phyloP scores from a whole-genome alignment of 2,329 filamentous ascomycete species.

The Knufia fluminis region DNA sequence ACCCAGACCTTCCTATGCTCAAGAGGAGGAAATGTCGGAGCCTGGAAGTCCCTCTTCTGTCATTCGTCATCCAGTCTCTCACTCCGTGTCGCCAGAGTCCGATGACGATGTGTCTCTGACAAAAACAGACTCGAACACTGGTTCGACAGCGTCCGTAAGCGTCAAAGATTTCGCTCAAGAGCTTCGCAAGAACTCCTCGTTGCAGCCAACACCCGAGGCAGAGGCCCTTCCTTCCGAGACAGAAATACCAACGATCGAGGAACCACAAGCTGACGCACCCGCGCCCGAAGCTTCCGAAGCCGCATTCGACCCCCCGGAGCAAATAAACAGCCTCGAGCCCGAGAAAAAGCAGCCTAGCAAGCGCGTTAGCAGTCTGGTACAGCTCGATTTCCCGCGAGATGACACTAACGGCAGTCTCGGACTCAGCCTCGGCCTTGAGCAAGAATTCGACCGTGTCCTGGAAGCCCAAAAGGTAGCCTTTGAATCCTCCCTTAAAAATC shows the following conservation, averaged over 20 bases:
- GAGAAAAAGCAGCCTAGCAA: conserved; percentile 3
- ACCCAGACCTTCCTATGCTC: conserved; percentile 26
- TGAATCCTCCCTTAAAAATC: conserved; percentile 35
- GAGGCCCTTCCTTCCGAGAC: too few relatives aligned
- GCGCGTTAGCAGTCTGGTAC: conserved; percentile 65
- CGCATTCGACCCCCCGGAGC: background rate
- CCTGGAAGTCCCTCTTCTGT: conserved; percentile 79
- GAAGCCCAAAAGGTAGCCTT: conserved; percentile 90
- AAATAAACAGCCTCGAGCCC: conserved; percentile 27
- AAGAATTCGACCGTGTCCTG: conserved; percentile 90
- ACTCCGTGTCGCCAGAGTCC: conserved; percentile 17
- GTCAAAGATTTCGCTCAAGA: conserved; percentile 1
- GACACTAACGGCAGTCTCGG: conserved; percentile 58
- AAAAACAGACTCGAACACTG: conserved; percentile 1
- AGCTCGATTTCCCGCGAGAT: conserved; percentile 72
- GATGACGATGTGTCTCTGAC: background rate
- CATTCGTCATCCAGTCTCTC: conserved; percentile 62
- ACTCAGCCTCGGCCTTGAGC: conserved; percentile 76
- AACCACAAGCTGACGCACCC: conserved; percentile 56
- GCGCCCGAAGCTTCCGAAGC: background rate
- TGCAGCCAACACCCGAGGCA: conserved; percentile 61
- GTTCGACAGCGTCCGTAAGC: background rate
- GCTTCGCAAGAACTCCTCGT: conserved; percentile 25
- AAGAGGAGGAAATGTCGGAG: conserved; percentile 31
- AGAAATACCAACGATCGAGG: too few relatives aligned